A percentile compares a stretch with the other conserved stretches of the same genome.
Evolutionary conservation across 352 stramenopile species (phyloP).

Genomic region (Phytophthora cactorum): DNA sequence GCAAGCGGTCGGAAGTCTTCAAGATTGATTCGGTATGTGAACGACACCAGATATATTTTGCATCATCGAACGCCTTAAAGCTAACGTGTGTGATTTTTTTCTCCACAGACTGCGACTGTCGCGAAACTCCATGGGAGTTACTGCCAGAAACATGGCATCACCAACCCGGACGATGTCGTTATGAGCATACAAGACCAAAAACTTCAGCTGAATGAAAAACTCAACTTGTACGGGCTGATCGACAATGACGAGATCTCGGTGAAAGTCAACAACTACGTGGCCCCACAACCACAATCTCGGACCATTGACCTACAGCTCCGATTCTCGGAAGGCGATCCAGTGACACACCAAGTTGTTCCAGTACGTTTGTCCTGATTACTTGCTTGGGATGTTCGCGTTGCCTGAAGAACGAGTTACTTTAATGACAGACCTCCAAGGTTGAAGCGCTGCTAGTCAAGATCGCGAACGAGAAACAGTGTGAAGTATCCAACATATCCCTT

Average conservation of each 20-base stretch:
- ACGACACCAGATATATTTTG: neutral
- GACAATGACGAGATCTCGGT: slow-evolving; percentile 75
- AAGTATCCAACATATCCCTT: slow-evolving; percentile 41
- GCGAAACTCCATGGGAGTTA: slow-evolving; percentile 71
- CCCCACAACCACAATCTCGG: slow-evolving; percentile 14
- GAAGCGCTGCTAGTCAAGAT: slow-evolving; percentile 45
- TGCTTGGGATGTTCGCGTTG: neutral
- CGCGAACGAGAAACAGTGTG: slow-evolving; percentile 29
- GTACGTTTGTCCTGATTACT: slow-evolving; percentile 27
- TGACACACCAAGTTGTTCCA: slow-evolving; percentile 46
- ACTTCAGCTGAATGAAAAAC: slow-evolving; percentile 46
- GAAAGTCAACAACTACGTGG: slow-evolving; percentile 45
- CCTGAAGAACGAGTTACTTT: neutral
- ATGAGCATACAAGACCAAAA: slow-evolving; percentile 56
- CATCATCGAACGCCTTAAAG: neutral
- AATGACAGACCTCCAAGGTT: slow-evolving; percentile 48
- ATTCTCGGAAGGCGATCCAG: slow-evolving; percentile 43
- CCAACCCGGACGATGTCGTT: slow-evolving; percentile 50
- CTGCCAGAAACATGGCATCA: slow-evolving; percentile 66
- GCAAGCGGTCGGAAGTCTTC: slow-evolving; percentile 63
- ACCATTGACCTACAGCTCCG: slow-evolving; percentile 54
- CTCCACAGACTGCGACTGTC: slow-evolving; percentile 46
- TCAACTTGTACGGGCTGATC: slow-evolving; percentile 59
- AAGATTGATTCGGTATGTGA: slow-evolving; percentile 70
- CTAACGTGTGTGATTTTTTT: neutral